A percentile compares a stretch with the other conserved stretches of the same genome.
phyloP scores from a whole-genome alignment of 805 yeast species.

The Brettanomyces bruxellensis region DNA sequence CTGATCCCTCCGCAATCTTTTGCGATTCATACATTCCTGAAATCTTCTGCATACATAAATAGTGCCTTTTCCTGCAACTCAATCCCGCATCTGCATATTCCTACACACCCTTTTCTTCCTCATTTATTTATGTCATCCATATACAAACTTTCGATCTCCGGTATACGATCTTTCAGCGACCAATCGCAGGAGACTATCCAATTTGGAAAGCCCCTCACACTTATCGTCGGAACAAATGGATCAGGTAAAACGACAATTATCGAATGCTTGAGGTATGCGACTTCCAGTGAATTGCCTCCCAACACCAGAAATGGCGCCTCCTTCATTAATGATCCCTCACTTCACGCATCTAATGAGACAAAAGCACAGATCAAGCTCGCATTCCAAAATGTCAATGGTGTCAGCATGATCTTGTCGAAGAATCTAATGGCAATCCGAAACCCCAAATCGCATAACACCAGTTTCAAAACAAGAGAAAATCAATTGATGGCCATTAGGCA shows the following conservation, averaged over 20 bases:
- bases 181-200: conserved; percentile 76
- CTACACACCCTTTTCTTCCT: background rate
- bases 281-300: conserved; percentile 95
- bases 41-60: too few species aligned
- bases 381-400: conserved; percentile 62
- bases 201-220: conserved; percentile 82
- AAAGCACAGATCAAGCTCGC: conserved; percentile 88
- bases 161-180: conserved; percentile 88
- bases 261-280: conserved; percentile 86
- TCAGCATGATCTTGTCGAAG: conserved; percentile 78
- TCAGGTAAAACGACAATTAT: conserved; percentile 95
- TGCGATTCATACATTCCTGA: too few species aligned
- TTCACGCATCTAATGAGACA: conserved; percentile 66
- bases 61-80: too few species aligned
- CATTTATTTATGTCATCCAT: conserved; percentile 30
- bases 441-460: conserved; percentile 36
- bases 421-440: conserved; percentile 68
- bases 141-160: conserved; percentile 64
- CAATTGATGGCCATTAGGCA: conserved; percentile 59
- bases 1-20: too few species aligned
- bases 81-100: too few species aligned
- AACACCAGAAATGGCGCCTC: conserved; percentile 88
- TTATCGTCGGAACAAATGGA: conserved; percentile 94
- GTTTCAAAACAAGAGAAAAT: conserved; percentile 89
- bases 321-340: conserved; percentile 85